phyloP scores from a whole-genome alignment of 2,329 filamentous ascomycete genomes.

The Epichloe festucae region DNA sequence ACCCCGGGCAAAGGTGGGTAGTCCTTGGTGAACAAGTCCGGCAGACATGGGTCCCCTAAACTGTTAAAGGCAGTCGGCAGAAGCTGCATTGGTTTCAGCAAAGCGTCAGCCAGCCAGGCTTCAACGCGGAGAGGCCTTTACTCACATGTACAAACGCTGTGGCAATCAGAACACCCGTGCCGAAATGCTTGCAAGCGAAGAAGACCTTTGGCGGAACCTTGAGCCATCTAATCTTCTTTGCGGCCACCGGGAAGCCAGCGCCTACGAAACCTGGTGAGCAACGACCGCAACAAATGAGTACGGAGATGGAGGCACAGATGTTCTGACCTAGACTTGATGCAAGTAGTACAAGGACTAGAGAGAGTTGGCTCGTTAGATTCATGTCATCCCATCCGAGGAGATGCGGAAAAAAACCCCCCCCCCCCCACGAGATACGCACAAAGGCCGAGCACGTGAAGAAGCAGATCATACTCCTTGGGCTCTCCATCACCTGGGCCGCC shows the following conservation, averaged over 20 bases:
- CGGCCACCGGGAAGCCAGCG: constrained; percentile 38
- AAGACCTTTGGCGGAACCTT: constrained; percentile 44
- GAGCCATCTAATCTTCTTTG: constrained; percentile 44
- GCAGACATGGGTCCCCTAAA: constrained; percentile 40
- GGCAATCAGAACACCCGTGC: constrained; percentile 59
- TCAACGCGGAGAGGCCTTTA: constrained; percentile 1
- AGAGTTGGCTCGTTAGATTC: background rate
- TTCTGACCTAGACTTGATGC: constrained; percentile 15
- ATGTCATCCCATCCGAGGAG: background rate
- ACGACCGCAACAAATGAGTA: background rate
- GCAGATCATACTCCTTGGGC: constrained; percentile 14
- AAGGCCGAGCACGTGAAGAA: constrained; percentile 16
- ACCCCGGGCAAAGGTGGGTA: constrained; percentile 51
- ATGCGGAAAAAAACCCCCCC: no score
- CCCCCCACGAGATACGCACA: constrained; percentile 12
- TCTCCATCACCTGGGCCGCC: constrained; percentile 6
- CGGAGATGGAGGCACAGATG: background rate
- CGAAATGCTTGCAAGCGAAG: constrained; percentile 53
- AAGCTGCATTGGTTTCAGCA: constrained; percentile 22
- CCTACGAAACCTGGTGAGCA: constrained; percentile 14
- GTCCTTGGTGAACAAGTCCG: constrained; percentile 43
- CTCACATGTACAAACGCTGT: constrained; percentile 60
- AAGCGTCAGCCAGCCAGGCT: background rate
- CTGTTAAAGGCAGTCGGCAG: constrained; percentile 47
- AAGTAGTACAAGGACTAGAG: constrained; percentile 15